Evolutionary conservation across 441 rosid species (phyloP).

Genomic region (Monsonia emarginata): DNA sequence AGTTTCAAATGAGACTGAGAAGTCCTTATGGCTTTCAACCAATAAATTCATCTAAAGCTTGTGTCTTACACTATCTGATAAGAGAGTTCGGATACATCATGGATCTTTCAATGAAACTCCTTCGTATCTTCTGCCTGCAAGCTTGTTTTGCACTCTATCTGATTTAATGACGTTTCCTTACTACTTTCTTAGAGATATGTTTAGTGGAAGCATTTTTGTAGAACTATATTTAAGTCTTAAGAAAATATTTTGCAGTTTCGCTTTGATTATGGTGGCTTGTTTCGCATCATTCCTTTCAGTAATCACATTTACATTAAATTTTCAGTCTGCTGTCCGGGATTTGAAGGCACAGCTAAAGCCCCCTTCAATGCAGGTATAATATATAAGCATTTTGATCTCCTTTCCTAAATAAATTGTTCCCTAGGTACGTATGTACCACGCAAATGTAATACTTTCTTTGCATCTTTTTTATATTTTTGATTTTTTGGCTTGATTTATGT

Average conservation of each 20-base stretch:
- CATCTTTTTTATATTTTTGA: not conserved
- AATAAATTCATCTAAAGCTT: not conserved
- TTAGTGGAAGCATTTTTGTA: too few species aligned
- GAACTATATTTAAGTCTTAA: too few species aligned
- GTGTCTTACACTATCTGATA: not conserved
- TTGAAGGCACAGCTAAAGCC: constrained; percentile 93
- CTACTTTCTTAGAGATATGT: too few species aligned
- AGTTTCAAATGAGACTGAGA: too few species aligned
- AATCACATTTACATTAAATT: constrained; percentile 20
- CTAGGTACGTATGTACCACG: not conserved
- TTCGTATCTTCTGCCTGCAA: too few species aligned
- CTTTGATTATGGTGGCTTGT: not conserved
- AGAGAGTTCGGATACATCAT: not conserved
- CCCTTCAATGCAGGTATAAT: constrained; percentile 93
- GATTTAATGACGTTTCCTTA: not conserved
- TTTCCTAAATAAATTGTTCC: not conserved
- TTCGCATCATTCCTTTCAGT: constrained; percentile 17
- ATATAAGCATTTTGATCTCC: not conserved
- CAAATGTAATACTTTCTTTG: not conserved
- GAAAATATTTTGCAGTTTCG: not conserved
- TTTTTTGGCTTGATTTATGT: constrained; percentile 5
- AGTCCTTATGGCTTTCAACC: too few species aligned
- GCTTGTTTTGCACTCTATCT: not conserved
- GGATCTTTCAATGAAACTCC: too few species aligned
- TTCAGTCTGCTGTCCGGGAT: constrained; percentile 88